Conservation (phyloP, 768 basidiomycete species). For the Lentinula lateritia region DNA sequence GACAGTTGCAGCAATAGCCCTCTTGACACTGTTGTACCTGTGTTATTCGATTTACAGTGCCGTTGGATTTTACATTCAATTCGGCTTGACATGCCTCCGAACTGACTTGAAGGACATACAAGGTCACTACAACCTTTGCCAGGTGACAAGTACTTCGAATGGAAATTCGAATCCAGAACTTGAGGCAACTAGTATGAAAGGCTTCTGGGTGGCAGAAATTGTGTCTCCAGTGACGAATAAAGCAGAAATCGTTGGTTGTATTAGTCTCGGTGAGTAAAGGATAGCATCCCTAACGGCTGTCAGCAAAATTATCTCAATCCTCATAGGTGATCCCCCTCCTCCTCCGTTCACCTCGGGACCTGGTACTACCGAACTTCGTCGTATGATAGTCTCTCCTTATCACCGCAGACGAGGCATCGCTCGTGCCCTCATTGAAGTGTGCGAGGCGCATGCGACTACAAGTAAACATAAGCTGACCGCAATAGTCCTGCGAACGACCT, state of each 20-base stretch:
- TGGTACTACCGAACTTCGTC: constrained; percentile 17
- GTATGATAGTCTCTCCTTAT: constrained; percentile 18
- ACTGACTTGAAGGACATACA: constrained; percentile 17
- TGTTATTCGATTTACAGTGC: background rate
- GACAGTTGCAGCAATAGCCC: background rate
- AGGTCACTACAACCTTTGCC: constrained; percentile 9
- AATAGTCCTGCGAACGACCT: background rate
- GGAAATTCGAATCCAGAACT: background rate
- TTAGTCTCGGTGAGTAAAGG: constrained; percentile 15
- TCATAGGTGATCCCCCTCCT: background rate
- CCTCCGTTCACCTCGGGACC: constrained; percentile 9
- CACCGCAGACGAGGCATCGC: constrained; percentile 18
- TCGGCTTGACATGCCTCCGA: constrained; percentile 4
- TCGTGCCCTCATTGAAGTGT: background rate
- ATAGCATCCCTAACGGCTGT: background rate
- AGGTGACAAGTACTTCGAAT: background rate
- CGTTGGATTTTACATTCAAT: background rate
- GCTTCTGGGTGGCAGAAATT: constrained; percentile 21
- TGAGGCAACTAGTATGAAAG: constrained; percentile 7
- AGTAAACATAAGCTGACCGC: background rate
- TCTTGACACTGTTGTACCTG: background rate
- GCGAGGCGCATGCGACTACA: background rate
- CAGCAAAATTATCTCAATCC: background rate
- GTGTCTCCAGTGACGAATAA: background rate
- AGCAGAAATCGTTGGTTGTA: constrained; percentile 14